A percentile compares a stretch with the other conserved stretches of the same genome.
phyloP scores from a whole-genome alignment of 306 rosid genomes.

The Pterocarpus santalinus region DNA sequence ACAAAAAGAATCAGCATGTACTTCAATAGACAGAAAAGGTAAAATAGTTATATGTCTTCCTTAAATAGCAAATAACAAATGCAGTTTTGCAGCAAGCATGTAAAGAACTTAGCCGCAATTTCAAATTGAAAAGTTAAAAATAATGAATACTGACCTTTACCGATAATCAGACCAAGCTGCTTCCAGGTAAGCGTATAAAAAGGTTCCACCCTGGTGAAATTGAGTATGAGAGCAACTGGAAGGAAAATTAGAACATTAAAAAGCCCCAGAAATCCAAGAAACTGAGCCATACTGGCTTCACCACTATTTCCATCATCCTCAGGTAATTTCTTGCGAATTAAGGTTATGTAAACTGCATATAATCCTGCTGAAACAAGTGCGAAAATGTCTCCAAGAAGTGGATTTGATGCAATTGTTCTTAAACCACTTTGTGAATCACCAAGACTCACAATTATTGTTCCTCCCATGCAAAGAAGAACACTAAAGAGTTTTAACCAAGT shows the following conservation, averaged over 20 bases:
- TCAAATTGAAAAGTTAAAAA: constrained; percentile 10
- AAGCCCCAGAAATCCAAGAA: constrained; percentile 91
- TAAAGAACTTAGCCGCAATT: constrained; percentile 31
- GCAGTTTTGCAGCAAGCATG: constrained; percentile 4
- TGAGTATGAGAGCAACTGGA: constrained; percentile 76
- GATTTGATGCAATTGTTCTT: constrained; percentile 72
- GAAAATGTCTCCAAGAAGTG: constrained; percentile 88
- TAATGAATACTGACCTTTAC: constrained; percentile 76
- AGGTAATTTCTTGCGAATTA: constrained; percentile 87
- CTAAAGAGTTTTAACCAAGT: constrained; percentile 90
- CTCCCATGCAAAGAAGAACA: constrained; percentile 97
- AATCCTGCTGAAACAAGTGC: constrained; percentile 84
- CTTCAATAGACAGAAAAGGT: not conserved
- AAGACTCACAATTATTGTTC: constrained; percentile 90
- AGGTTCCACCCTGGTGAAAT: constrained; percentile 69
- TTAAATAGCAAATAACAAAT: constrained; percentile 2
- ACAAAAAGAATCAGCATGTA: not conserved
- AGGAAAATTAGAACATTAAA: constrained; percentile 80
- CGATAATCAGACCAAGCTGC: constrained; percentile 82
- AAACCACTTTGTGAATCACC: constrained; percentile 75
- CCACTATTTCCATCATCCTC: constrained; percentile 84
- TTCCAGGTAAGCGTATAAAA: constrained; percentile 76
- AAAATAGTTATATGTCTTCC: not conserved
- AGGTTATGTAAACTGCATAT: constrained; percentile 88
- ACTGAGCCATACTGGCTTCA: constrained; percentile 91